Evolutionary conservation across 2,329 filamentous ascomycete genomes (phyloP).

Genomic region (Colletotrichum camelliae): DNA sequence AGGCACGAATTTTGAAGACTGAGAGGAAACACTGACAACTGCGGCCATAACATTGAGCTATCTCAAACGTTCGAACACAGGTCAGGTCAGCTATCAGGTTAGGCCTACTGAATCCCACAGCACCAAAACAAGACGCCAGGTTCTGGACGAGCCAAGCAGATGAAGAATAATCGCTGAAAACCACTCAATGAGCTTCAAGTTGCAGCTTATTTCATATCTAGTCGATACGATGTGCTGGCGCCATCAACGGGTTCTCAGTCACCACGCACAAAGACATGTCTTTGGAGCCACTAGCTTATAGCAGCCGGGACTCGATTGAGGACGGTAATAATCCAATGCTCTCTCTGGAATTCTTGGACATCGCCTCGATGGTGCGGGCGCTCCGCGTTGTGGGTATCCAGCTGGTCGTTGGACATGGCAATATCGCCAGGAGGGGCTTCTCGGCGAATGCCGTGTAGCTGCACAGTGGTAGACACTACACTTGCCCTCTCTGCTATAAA

Average conservation of each 20-base stretch:
- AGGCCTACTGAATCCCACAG: not conserved
- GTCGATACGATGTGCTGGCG: not conserved
- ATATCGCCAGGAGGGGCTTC: too few relatives aligned
- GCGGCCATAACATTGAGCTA: not conserved
- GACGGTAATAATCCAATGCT: not conserved
- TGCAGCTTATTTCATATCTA: not conserved
- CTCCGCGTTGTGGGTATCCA: too few relatives aligned
- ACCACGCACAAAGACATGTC: not conserved
- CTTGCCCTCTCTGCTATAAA: too few relatives aligned
- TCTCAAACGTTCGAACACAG: not conserved
- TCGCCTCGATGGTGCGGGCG: too few relatives aligned
- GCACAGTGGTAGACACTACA: too few relatives aligned
- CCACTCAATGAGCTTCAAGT: not conserved
- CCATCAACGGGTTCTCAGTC: not conserved
- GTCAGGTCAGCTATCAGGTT: not conserved
- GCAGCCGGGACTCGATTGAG: not conserved
- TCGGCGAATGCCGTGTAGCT: too few relatives aligned
- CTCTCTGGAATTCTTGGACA: not conserved
- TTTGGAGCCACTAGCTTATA: not conserved
- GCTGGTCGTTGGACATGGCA: too few relatives aligned
- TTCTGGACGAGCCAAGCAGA: not conserved
- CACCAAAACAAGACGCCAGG: not conserved
- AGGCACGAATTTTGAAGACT: accelerated
- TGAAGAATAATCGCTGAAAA: not conserved
- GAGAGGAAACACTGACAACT: not conserved